Base-by-base conservation (phyloP, 441 rosid genomes). In the Mallotus japonicus region DNA sequence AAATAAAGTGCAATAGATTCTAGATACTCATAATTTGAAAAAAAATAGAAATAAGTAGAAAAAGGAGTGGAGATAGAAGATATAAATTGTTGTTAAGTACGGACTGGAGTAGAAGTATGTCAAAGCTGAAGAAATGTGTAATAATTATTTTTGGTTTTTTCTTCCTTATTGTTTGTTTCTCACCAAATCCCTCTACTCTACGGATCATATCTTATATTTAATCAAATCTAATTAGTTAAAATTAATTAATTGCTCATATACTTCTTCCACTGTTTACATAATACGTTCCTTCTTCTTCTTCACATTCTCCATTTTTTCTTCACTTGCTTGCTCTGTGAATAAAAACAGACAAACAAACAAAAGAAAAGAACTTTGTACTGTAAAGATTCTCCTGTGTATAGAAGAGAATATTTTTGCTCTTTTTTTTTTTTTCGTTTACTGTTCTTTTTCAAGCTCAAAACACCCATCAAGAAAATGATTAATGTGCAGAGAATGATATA, bases 141-240 rank as follows among this genome's bases (percentile, higher is more conserved):
- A 54, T 77, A 65, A 69, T 46, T 71, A 55, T 28, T 55, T 20
- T 66, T 70, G 77, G 77, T 69, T 54, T 65, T 46, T 74, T 50
- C 44, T 70, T 56, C 50, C 34, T 70, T 24, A 73, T 68, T 55
- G 66, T 61, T 62, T 55, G 62, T 64, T 69, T 14, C 70, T 59
- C 44, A 66, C 71, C 73, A 53, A 63, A 71, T 42, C 46, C 46
- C 32, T 28, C 32, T 28, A 28, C 32, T 2, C 32, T 24, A 24
- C 0, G 28, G 28, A 24, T 24, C 32, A 28, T 28, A 28, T 28
- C 32, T 28, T 28, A 28, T 2, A 28, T 28, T 28, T 28, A 28
- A 1, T 28, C 0, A 1, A 28, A 28, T 28, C 32, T 1, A 0
- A 24, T 24, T 24, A 0, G 28, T 24, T 24, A 28, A 28, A 28